Evolutionary conservation across 345 rosid genomes (phyloP).

Genomic region (Arabis alpina): DNA sequence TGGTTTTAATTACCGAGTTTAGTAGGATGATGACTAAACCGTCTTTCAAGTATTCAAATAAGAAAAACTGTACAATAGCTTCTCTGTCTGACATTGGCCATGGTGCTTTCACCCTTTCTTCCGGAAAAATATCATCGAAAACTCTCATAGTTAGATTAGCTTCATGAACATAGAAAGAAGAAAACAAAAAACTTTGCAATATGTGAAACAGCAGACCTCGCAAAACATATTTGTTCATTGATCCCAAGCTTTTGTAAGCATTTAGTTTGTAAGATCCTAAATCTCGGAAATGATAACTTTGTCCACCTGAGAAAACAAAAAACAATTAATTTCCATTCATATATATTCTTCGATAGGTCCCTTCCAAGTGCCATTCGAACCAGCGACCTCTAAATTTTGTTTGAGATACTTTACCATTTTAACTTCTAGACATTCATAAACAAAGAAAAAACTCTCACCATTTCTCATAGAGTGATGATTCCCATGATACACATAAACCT

Average conservation of each 20-base stretch:
- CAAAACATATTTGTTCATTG: slow-evolving; percentile 74
- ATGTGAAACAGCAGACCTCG: slow-evolving; percentile 63
- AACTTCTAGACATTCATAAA: neutral
- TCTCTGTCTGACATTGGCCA: slow-evolving; percentile 93
- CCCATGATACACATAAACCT: slow-evolving; percentile 95
- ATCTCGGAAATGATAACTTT: slow-evolving; percentile 65
- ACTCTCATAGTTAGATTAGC: slow-evolving; percentile 34
- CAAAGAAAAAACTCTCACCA: slow-evolving; percentile 55
- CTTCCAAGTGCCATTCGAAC: neutral
- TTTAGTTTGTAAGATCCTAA: slow-evolving; percentile 55
- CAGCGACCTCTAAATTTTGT: no score
- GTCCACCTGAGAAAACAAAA: slow-evolving; percentile 75
- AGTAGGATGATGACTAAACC: slow-evolving; percentile 62
- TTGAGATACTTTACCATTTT: neutral
- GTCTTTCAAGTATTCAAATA: slow-evolving; percentile 75
- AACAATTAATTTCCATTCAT: neutral
- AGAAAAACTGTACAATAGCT: slow-evolving; percentile 69
- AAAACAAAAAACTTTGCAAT: neutral
- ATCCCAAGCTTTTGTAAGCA: slow-evolving; percentile 64
- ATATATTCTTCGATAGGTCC: neutral
- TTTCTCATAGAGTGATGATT: slow-evolving; percentile 69
- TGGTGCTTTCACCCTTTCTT: slow-evolving; percentile 90
- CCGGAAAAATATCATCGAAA: slow-evolving; percentile 48
- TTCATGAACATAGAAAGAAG: slow-evolving; percentile 28
- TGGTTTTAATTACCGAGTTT: slow-evolving; percentile 63